phyloP scores from a whole-genome alignment of 2,329 filamentous ascomycete species.

The Fusarium kyushuense region DNA sequence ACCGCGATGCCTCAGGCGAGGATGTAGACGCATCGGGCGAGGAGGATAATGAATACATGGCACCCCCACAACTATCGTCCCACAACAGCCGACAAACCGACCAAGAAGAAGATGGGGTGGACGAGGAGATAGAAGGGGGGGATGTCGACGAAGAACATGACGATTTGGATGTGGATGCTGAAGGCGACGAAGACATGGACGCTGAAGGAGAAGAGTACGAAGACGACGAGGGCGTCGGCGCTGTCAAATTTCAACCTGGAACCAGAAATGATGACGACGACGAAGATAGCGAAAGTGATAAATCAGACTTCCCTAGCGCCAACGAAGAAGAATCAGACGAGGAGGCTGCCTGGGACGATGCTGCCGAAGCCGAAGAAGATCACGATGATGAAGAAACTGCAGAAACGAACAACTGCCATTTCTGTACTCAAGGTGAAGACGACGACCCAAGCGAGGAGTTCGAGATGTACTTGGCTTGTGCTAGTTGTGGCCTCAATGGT shows the following conservation, averaged over 20 bases:
- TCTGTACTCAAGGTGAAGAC: constrained; percentile 86
- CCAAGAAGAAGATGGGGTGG: constrained; percentile 50
- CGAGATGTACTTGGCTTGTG: constrained; percentile 82
- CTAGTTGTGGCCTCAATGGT: constrained; percentile 85
- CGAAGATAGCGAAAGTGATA: constrained; percentile 61
- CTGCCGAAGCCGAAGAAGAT: constrained; percentile 69
- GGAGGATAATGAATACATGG: constrained; percentile 53
- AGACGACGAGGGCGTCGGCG: constrained; percentile 67
- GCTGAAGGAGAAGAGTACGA: constrained; percentile 54
- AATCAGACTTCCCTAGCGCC: constrained; percentile 60
- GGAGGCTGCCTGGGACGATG: constrained; percentile 64
- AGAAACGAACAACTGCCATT: constrained; percentile 67
- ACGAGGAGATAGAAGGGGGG: constrained; percentile 55
- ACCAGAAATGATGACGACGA: constrained; percentile 63
- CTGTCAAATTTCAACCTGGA: constrained; percentile 66
- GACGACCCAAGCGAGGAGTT: constrained; percentile 85
- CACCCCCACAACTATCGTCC: constrained; percentile 45
- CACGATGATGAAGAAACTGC: constrained; percentile 64
- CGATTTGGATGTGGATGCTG: constrained; percentile 31
- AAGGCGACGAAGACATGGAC: constrained; percentile 57
- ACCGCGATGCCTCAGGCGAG: constrained; percentile 57
- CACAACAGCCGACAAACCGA: constrained; percentile 49
- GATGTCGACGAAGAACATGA: constrained; percentile 45
- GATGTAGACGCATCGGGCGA: constrained; percentile 60
- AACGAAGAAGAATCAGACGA: constrained; percentile 65